Evolutionary conservation across 129 eudicot genomes (phyloP).

Genomic region (Ambrosia artemisiifolia): DNA sequence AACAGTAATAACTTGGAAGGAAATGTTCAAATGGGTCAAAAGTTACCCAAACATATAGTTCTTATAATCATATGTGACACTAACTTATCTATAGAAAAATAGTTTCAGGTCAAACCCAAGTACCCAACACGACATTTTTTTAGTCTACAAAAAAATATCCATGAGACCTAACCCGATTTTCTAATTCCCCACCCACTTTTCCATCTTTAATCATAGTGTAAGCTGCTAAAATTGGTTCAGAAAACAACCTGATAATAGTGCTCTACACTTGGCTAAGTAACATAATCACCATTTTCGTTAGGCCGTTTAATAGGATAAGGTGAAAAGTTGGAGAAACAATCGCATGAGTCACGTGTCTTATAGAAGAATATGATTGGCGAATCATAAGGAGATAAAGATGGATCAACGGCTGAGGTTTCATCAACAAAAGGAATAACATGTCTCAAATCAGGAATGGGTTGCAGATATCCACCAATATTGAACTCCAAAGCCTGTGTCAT

Average conservation of each 20-base stretch:
- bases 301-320: constrained; percentile 75
- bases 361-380: constrained; percentile 79
- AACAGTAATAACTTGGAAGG: too few relatives aligned
- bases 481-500: constrained; percentile 94
- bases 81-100: not conserved
- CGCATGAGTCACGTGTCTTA: constrained; percentile 95
- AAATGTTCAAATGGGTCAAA: not conserved
- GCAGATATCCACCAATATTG: constrained; percentile 87
- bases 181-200: not conserved
- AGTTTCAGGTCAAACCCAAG: not conserved
- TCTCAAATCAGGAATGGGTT: constrained; percentile 85
- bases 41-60: too few relatives aligned
- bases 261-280: constrained; percentile 88
- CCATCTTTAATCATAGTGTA: not conserved
- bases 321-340: constrained; percentile 97
- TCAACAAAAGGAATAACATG: constrained; percentile 76
- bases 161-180: not conserved
- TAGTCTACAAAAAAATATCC: not conserved
- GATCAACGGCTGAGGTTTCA: constrained; percentile 89
- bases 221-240: not conserved
- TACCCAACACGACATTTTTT: not conserved
- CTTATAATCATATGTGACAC: not conserved
- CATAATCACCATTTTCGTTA: constrained; percentile 60
- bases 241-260: constrained; percentile 87
- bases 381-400: constrained; percentile 76